A percentile compares a stretch with the other conserved stretches of the same genome.
Evolutionary conservation across 164 flowering plant genomes (phyloP).

Genomic region (Taxillus chinensis): DNA sequence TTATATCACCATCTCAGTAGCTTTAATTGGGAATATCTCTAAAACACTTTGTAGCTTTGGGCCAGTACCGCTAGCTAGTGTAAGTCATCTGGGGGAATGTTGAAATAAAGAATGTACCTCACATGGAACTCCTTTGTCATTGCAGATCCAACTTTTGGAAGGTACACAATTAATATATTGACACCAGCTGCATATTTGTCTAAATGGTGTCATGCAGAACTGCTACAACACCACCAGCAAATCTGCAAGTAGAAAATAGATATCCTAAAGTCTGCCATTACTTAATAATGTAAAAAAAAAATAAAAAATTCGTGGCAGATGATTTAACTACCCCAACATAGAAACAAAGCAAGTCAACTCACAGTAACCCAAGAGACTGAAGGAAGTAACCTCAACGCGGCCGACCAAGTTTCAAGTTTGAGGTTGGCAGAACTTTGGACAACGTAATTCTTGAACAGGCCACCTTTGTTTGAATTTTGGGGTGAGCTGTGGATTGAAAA

Average conservation of each 20-base stretch:
- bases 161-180: constrained; percentile 58
- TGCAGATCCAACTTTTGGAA: constrained; percentile 62
- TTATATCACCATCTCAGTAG: neutral
- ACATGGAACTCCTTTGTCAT: constrained; percentile 31
- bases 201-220: constrained; percentile 35
- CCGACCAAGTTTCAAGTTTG: constrained; percentile 48
- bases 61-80: too few relatives aligned
- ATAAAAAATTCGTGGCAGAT: too few relatives aligned
- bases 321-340: neutral
- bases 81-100: neutral
- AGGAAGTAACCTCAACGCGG: constrained; percentile 43
- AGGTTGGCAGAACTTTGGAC: constrained; percentile 26
- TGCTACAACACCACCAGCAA: constrained; percentile 42
- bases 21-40: too few relatives aligned
- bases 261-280: neutral
- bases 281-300: neutral
- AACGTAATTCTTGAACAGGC: constrained; percentile 36
- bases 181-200: constrained; percentile 60
- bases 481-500: constrained; percentile 36
- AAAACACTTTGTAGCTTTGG: too few relatives aligned
- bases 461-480: constrained; percentile 31
- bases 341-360: constrained; percentile 21
- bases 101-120: constrained; percentile 36
- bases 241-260: constrained; percentile 26
- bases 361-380: constrained; percentile 43